Percentiles rank a stretch among this genome's conserved stretches.
Conservation (phyloP, 805 yeast genomes). For the Hanseniaspora jakobsenii region DNA sequence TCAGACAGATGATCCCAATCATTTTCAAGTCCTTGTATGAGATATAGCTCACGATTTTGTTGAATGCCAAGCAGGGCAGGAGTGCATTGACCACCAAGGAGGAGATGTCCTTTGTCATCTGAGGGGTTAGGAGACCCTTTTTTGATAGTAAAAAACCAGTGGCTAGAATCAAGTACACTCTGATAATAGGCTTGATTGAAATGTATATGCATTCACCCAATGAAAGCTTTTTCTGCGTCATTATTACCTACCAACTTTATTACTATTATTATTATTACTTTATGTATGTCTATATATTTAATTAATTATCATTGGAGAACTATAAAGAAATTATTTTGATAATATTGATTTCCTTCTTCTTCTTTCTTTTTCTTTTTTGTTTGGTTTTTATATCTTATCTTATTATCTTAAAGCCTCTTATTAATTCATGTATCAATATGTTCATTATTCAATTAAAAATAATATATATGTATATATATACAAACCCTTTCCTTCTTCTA, state of each 20-base stretch:
- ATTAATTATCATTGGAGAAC: no score
- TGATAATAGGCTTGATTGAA: slow-evolving; percentile 75
- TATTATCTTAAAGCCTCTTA: no score
- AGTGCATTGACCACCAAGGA: slow-evolving; percentile 55
- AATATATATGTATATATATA: no score
- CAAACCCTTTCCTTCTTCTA: no score
- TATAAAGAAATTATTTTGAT: no score
- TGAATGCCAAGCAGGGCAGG: slow-evolving; percentile 64
- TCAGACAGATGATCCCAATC: slow-evolving; percentile 51
- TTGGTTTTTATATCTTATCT: no score
- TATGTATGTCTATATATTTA: no score
- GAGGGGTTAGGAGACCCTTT: slow-evolving; percentile 50
- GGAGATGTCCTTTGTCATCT: slow-evolving; percentile 58
- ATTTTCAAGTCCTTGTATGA: slow-evolving; percentile 56
- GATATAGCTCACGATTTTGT: slow-evolving; percentile 55
- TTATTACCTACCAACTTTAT: background rate
- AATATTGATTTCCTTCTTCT: no score
- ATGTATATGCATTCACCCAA: slow-evolving; percentile 62
- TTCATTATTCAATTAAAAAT: no score
- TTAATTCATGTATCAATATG: no score
- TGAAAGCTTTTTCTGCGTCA: slow-evolving; percentile 14
- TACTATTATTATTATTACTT: no score
- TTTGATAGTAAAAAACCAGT: slow-evolving; percentile 56
- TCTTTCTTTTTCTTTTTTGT: no score
- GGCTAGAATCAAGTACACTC: slow-evolving; percentile 60